Conservation (phyloP, 768 basidiomycete genomes). For the Boletus rubroflammeus region DNA sequence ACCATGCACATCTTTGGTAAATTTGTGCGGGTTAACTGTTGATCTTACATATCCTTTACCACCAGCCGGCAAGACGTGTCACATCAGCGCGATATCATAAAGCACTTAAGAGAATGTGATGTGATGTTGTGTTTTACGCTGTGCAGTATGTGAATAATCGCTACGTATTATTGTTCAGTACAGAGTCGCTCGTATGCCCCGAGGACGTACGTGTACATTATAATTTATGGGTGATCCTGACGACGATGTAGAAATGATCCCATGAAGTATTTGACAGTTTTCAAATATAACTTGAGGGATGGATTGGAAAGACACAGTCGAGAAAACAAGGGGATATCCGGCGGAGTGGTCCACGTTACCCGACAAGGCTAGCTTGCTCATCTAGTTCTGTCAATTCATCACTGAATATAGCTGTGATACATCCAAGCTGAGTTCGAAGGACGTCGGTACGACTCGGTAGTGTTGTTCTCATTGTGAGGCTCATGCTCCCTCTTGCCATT, state of each 20-base stretch:
- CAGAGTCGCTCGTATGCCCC: not conserved
- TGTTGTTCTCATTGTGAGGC: no score
- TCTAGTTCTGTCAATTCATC: not conserved
- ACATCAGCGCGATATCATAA: not conserved
- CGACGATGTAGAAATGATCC: no score
- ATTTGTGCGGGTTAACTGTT: not conserved
- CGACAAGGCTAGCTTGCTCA: not conserved
- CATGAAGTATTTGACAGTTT: no score
- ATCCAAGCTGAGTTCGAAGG: not conserved
- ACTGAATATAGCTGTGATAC: not conserved
- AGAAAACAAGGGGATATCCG: no score
- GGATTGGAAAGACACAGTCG: no score
- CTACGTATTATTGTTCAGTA: not conserved
- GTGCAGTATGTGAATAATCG: no score
- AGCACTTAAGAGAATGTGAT: not conserved
- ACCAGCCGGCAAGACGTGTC: not conserved
- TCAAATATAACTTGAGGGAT: no score
- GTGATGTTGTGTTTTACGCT: not conserved
- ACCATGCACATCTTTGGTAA: not conserved
- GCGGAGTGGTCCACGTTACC: not conserved
- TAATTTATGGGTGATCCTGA: not conserved
- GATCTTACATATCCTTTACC: not conserved
- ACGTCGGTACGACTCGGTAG: no score
- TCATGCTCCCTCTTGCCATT: no score
- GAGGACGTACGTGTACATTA: not conserved